Conservation (phyloP, 371 early-diverging fungal species). For the Mortierella sp. region DNA sequence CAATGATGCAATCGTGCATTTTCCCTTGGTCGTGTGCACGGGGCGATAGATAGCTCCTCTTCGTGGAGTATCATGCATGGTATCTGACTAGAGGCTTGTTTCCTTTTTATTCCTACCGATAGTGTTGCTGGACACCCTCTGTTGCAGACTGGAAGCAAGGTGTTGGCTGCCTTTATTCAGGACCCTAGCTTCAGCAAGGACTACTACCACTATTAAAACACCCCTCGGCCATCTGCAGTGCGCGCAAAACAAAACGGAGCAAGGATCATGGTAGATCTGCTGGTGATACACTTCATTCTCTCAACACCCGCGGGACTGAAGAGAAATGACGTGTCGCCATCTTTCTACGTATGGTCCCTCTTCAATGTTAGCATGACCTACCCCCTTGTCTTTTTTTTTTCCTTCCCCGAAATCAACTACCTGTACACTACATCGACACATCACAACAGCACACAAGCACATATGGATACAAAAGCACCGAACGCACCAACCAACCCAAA, state of each 20-base stretch:
- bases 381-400: background rate
- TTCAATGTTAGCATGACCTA: background rate
- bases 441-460: slow-evolving; percentile 1
- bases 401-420: background rate
- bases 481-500: background rate
- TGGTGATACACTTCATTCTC: background rate
- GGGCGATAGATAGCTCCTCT: background rate
- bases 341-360: background rate
- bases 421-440: slow-evolving; percentile 13
- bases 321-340: background rate
- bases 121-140: slow-evolving; percentile 97
- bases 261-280: background rate
- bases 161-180: slow-evolving; percentile 95
- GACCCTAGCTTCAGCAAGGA: slow-evolving; percentile 90
- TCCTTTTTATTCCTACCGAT: slow-evolving; percentile 12
- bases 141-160: slow-evolving; percentile 97
- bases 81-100: slow-evolving; percentile 1
- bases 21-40: background rate
- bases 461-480: background rate
- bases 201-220: slow-evolving; percentile 78
- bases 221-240: background rate
- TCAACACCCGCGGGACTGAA: background rate
- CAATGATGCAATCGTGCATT: background rate
- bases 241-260: background rate
- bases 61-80: background rate